phyloP scores from a whole-genome alignment of 1,284 basidiomycete genomes.

The Laetiporus sulphureus region DNA sequence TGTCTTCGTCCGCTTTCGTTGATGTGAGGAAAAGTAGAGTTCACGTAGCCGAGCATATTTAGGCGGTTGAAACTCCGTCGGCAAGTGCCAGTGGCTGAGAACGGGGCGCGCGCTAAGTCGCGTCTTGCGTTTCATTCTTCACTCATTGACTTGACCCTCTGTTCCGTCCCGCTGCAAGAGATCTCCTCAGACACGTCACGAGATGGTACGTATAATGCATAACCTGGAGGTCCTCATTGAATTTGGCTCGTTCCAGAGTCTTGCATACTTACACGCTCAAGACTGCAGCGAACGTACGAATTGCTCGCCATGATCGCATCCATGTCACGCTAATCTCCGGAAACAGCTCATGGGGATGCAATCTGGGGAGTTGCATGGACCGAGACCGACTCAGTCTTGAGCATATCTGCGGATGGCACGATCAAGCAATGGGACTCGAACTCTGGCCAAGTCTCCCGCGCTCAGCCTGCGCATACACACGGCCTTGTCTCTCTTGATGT shows the following conservation, averaged over 20 bases:
- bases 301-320: no score
- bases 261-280: conserved; percentile 63
- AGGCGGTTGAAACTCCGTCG: conserved; percentile 43
- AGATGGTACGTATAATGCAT: no score
- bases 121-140: no score
- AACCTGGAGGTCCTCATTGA: conserved; percentile 1
- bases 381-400: conserved; percentile 51
- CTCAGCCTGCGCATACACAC: conserved; percentile 66
- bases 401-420: conserved; percentile 69
- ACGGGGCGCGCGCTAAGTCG: background rate
- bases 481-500: conserved; percentile 69
- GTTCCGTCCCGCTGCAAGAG: no score
- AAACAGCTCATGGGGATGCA: conserved; percentile 72
- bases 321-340: conserved; percentile 6
- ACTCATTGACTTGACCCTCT: no score
- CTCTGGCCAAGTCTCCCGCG: conserved; percentile 56
- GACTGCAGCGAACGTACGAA: conserved; percentile 67
- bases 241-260: conserved; percentile 42
- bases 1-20: conserved; percentile 93
- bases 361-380: conserved; percentile 81
- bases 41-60: conserved; percentile 28
- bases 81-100: conserved; percentile 20
- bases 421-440: conserved; percentile 64
- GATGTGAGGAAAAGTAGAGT: conserved; percentile 50
- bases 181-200: no score